These are phyloP conservation scores for Eutrema yunnanense DNA, from an alignment of 345 rosid genomes.

Conservation along the genomic window DNA sequence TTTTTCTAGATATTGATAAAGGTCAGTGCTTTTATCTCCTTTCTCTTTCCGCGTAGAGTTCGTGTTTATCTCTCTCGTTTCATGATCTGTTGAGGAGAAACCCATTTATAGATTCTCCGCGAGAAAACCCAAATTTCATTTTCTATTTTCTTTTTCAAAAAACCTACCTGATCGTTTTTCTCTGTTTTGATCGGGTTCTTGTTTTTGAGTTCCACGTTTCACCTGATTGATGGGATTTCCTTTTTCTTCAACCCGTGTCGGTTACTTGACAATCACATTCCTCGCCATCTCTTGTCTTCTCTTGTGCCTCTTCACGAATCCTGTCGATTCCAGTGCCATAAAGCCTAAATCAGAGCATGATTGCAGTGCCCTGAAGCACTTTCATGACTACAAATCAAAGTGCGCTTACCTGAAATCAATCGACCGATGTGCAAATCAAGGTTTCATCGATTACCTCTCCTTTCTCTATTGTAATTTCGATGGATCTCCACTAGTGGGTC, in stretches of 20 bases:
- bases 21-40: background rate
- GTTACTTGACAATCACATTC: conserved; percentile 40
- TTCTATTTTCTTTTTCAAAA: background rate
- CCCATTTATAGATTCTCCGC: conserved; percentile 9
- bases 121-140: background rate
- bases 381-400: conserved; percentile 41
- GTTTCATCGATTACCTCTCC: conserved; percentile 74
- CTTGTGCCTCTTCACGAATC: conserved; percentile 15
- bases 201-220: background rate
- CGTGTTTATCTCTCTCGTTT: conserved; percentile 17
- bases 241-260: conserved; percentile 10
- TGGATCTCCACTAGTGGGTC: conserved; percentile 40
- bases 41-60: conserved; percentile 25
- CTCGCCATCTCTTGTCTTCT: conserved; percentile 36
- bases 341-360: conserved; percentile 19
- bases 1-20: conserved; percentile 11
- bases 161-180: background rate
- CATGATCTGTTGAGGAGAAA: background rate
- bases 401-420: conserved; percentile 59
- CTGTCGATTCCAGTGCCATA: conserved; percentile 20
- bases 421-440: conserved; percentile 56
- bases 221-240: conserved; percentile 29
- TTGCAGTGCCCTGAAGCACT: conserved; percentile 28
- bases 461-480: conserved; percentile 71
- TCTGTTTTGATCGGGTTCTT: conserved; percentile 9